These are phyloP conservation scores for Alternaria conjuncta DNA, from an alignment of 2,329 filamentous ascomycete species.

Conservation along the genomic window DNA sequence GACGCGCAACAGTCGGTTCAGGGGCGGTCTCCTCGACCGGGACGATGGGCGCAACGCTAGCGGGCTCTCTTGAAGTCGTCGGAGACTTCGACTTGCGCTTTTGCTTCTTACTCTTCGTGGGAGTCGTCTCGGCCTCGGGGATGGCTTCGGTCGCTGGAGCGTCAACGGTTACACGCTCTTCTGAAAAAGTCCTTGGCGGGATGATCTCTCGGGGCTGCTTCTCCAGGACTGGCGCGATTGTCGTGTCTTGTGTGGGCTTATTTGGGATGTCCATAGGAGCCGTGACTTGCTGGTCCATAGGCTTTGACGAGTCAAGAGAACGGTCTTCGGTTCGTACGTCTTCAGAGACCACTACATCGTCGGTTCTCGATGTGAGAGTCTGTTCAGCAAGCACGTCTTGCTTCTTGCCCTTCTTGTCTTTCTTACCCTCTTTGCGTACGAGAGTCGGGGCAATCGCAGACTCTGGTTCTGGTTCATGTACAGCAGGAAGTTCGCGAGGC, in stretches of 20 bases:
- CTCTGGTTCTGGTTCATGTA: constrained; percentile 13
- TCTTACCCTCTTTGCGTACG: constrained; percentile 36
- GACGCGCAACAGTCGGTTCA: neutral
- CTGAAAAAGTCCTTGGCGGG: neutral
- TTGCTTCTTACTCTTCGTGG: constrained; percentile 26
- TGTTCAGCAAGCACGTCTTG: constrained; percentile 4
- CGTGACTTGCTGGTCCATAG: neutral
- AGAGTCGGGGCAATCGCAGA: constrained; percentile 17
- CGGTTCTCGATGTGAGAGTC: constrained; percentile 6
- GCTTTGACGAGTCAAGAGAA: neutral
- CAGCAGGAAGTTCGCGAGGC: neutral
- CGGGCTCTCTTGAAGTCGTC: constrained; percentile 2
- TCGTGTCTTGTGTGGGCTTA: neutral
- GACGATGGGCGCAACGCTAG: neutral
- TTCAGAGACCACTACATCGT: constrained; percentile 4
- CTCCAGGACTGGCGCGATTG: neutral
- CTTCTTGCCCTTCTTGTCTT: constrained; percentile 40
- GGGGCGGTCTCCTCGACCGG: neutral
- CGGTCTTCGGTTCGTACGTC: neutral
- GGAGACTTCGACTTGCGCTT: constrained; percentile 23
- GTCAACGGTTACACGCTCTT: neutral
- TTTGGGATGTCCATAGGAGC: neutral
- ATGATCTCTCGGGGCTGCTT: neutral
- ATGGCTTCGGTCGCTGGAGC: neutral
- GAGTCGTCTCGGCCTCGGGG: neutral